These are phyloP conservation scores for Epipyxis sp. DNA, from an alignment of 108 stramenopile genomes.

Conservation along the genomic window DNA sequence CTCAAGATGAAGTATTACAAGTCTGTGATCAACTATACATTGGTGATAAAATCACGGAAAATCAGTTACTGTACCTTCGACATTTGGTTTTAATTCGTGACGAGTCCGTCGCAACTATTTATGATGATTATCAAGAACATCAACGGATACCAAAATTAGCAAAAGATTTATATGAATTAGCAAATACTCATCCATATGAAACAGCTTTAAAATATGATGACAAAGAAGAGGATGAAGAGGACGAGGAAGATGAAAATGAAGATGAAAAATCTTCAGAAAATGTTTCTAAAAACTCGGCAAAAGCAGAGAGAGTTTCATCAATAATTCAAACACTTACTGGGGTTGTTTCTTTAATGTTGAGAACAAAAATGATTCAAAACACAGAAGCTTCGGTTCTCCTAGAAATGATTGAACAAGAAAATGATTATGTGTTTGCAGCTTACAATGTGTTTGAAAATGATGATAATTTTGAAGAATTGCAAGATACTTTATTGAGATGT, in stretches of 20 bases:
- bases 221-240: constrained; percentile 1
- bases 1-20: constrained; percentile 33
- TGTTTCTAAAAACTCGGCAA: not conserved
- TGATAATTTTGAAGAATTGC: constrained; percentile 6
- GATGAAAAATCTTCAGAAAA: not conserved
- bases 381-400: not conserved
- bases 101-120: not conserved
- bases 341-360: constrained; percentile 13
- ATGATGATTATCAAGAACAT: constrained; percentile 28
- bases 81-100: constrained; percentile 31
- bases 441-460: constrained; percentile 7
- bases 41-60: constrained; percentile 14
- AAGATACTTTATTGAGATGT: constrained; percentile 29
- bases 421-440: constrained; percentile 20
- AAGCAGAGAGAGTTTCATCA: not conserved
- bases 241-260: constrained; percentile 1
- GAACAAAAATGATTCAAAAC: not conserved
- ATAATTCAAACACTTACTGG: not conserved
- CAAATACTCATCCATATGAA: constrained; percentile 14
- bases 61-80: constrained; percentile 30
- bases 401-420: constrained; percentile 10
- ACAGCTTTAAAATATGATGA: not conserved
- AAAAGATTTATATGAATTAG: not conserved
- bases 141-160: not conserved
- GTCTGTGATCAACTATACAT: constrained; percentile 29